Evolutionary conservation across 352 stramenopile genomes (phyloP), one percentile per base, ranked within the genome.

Genomic region (Globisporangium perplexum): DNA sequence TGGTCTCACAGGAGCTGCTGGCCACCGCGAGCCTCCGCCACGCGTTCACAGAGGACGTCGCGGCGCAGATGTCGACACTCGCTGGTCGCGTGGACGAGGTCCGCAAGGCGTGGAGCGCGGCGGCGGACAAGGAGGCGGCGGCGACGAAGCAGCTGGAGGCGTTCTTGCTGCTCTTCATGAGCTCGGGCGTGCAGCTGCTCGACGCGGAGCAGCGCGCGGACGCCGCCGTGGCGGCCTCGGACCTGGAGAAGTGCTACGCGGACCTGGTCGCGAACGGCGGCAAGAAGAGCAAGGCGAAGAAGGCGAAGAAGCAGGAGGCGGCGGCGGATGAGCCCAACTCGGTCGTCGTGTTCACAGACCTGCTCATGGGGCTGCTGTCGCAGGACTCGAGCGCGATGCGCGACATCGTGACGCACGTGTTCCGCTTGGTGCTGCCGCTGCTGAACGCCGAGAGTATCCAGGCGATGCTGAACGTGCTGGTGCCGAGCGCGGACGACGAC

Each of bases 311-410:
- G 20, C 47, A 39, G 20, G 50, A 49, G 1, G 59, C 68, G 8
- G 42, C 53, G 7, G 58, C 71, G 42, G 46, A 52, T 1, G 38
- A 68, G 39, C 58, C 71, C 17, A 69, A 90, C 20, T 74, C 82
- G 8, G 66, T 93, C 18, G 73, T 89, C 20, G 84, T 95, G 59
- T 68, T 95, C 15, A 90, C 76, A 15, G 84, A 95, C 64, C 59
- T 93, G 69, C 61, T 95, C 45, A 58, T 95, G 66, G 88, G 79
- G 72, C 59, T 93, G 61, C 65, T 95, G 36, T 78, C 84, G 24
- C 79, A 90, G 50, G 76, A 92, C 57, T 95, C 84, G 57, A 88
- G 80, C 50, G 80, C 82, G 35, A 72, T 95, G 66, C 84, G 84
- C 50, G 83, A 91, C 30, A 88, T 95, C 30, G 84, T 95, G 20